Conservation (phyloP, 257 asterid species). For the Lithospermum erythrorhizon region DNA sequence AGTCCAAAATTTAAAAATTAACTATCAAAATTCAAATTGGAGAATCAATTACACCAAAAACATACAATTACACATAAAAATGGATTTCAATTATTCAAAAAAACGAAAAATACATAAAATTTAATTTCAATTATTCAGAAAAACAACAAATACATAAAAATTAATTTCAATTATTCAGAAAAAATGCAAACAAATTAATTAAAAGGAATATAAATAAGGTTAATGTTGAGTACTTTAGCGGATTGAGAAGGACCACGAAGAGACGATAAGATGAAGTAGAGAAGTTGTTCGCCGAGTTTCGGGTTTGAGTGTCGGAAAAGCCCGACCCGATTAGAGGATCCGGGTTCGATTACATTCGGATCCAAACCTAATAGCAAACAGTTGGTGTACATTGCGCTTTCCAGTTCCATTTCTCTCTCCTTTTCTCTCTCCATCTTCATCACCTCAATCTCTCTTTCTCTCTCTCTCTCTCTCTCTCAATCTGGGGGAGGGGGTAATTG, state of each 20-base stretch:
- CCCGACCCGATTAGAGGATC: slow-evolving; percentile 69
- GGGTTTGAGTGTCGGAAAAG: slow-evolving; percentile 98
- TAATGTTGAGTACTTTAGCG: slow-evolving; percentile 51
- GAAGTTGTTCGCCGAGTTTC: slow-evolving; percentile 94
- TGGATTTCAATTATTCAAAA: no score
- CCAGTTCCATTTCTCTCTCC: slow-evolving; percentile 98
- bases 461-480: slow-evolving; percentile 17
- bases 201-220: background rate
- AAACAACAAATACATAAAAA: background rate
- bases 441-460: slow-evolving; percentile 13
- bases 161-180: no score
- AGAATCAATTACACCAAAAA: no score
- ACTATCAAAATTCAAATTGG: no score
- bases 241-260: slow-evolving; percentile 97
- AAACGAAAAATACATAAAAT: background rate
- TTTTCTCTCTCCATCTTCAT: slow-evolving; percentile 99
- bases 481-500: background rate
- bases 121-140: no score
- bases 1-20: no score
- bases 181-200: background rate
- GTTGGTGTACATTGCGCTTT: slow-evolving; percentile 99
- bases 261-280: slow-evolving; percentile 82
- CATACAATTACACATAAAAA: no score
- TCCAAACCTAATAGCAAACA: slow-evolving; percentile 93
- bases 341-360: slow-evolving; percentile 79